Base-by-base conservation (phyloP, 768 basidiomycete species). In the Cubamyces lactineus region DNA sequence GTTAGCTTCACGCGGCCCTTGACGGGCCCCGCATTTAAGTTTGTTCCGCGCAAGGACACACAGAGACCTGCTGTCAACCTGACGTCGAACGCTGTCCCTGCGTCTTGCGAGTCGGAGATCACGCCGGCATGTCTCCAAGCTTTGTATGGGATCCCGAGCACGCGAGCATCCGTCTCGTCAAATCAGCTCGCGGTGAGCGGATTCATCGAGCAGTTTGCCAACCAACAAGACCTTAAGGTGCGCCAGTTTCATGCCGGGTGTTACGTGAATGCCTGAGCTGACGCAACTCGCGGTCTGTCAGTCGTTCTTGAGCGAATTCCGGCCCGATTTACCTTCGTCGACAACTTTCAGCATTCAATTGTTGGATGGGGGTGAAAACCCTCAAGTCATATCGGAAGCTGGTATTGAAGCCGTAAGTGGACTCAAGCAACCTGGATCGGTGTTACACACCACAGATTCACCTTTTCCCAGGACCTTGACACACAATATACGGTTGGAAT, bases 251-350 rank as follows among this genome's bases (percentile, higher is more conserved):
- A n/a, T n/a, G n/a, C n/a, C n/a, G n/a, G n/a, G n/a, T n/a, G n/a
- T n/a, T n/a, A n/a, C n/a, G n/a, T n/a, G n/a, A n/a, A n/a, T n/a
- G n/a, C n/a, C n/a, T n/a, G n/a, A n/a, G n/a, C n/a, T n/a, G n/a
- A n/a, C n/a, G n/a, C n/a, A n/a, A n/a, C n/a, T n/a, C 13, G 73
- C 84, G 67, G 82, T 73, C 67, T n/a, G 19, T 34, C 50, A 73
- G 73, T 56, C 54, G 3, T 75, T 75, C 64, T 55, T 75, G 28
- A 62, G 26, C 12, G 19, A 23, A 0, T 55, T 69, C n/a, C 70
- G 71, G 11, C 69, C 72, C 0, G 72, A 73, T 43, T 41, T 72
- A 17, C 15, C 48, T 0, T 39, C 70, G 13, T 45, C 51, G 9
- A 71, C 69, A 2, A 64, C 63, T 2, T 75, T 75, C 61, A 47